Base-by-base conservation (phyloP, 306 rosid genomes). In the Trichosanthes truncata region DNA sequence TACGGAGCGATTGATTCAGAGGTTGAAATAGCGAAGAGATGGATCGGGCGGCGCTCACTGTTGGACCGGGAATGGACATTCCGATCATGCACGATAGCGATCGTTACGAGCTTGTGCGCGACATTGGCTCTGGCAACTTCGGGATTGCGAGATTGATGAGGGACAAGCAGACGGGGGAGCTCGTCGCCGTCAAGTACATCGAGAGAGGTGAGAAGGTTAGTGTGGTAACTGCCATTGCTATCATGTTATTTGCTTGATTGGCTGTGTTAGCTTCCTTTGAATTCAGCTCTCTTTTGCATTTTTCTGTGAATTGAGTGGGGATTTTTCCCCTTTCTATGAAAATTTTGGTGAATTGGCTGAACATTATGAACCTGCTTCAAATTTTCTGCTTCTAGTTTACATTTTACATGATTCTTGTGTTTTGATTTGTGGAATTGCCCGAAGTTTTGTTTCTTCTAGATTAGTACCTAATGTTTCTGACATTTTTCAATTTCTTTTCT, bases 201-300 rank as follows among this genome's bases (percentile, higher is more conserved):
- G 97, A 94, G 92, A 87, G 98, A 87, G 98, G 98, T 88, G 97
- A 92, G 85, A 94, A 92, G 98, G 97, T 94, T 83, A 72, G 89
- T 88, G 23, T 72, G 56, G 61, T 53, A 10, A 23, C 66, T 56
- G 45, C 25, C 46, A 25, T 82, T 78, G 35, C 72, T 61, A 15
- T 6, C 26, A 2, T 13, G 21, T 38, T 35, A 6, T 53, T 76
- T 53, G 13, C 14, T 66, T 36, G 71, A 3, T 29, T 6, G 41
- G 5, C 41, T 62, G 9, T 31, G 18, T 62, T 17, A 13, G 1
- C n/a, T n/a, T n/a, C n/a, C n/a, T n/a, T n/a, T n/a, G n/a, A n/a
- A n/a, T 55, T 55, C 7, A 55, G 61, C 25, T 55, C 25, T 55
- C 20, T 31, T 4, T 29, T 29, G 15, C 17, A 26, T 61, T 61